These are phyloP conservation scores for Colletotrichum sojae DNA, from an alignment of 2,329 filamentous ascomycete genomes.

Conservation along the genomic window DNA sequence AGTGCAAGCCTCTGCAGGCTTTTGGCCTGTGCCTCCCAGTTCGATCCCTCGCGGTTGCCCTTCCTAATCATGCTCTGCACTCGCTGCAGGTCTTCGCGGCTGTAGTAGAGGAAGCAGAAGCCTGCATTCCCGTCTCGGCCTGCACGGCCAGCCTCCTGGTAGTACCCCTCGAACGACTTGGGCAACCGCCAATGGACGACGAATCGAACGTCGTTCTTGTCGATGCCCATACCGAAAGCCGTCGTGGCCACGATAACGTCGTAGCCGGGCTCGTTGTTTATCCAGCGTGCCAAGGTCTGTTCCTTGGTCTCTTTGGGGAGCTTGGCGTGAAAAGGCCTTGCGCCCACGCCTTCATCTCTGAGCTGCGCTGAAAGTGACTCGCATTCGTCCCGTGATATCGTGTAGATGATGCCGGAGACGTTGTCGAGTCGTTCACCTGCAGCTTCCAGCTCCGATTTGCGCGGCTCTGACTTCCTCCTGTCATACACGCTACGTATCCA, in stretches of 20 bases:
- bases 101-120: conserved; percentile 92
- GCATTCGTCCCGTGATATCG: conserved; percentile 80
- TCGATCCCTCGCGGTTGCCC: conserved; percentile 58
- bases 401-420: conserved; percentile 86
- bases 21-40: conserved; percentile 67
- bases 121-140: conserved; percentile 91
- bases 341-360: conserved; percentile 78
- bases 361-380: conserved; percentile 78
- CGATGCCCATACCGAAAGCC: conserved; percentile 98
- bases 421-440: conserved; percentile 70
- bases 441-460: conserved; percentile 70
- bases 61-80: conserved; percentile 71
- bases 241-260: conserved; percentile 96
- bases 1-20: conserved; percentile 79
- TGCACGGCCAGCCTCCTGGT: conserved; percentile 94
- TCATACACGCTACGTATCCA: conserved; percentile 84
- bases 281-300: conserved; percentile 79
- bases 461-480: conserved; percentile 73
- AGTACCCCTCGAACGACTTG: conserved; percentile 95
- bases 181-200: conserved; percentile 95
- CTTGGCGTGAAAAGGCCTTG: conserved; percentile 80
- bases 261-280: conserved; percentile 80
- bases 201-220: conserved; percentile 94
- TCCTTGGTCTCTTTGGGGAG: conserved; percentile 78
- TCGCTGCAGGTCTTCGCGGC: conserved; percentile 86